Evolutionary conservation across 257 asterid genomes (phyloP).

Genomic region (Rauvolfia tetraphylla): DNA sequence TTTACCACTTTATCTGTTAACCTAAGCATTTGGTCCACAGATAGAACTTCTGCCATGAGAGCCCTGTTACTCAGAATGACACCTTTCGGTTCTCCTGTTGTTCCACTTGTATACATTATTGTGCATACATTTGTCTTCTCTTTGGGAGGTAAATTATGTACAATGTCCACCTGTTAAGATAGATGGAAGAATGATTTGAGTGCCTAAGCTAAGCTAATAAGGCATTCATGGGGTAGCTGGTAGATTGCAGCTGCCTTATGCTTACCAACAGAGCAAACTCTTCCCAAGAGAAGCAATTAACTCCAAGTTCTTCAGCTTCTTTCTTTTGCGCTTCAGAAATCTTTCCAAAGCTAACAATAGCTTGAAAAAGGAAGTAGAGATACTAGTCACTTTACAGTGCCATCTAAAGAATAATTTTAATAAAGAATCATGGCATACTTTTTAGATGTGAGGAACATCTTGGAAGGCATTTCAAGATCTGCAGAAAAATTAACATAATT

Average conservation of each 20-base stretch:
- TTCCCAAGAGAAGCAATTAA: slow-evolving; percentile 79
- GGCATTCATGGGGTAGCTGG: not conserved
- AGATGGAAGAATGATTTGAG: not conserved
- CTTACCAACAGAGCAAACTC: slow-evolving; percentile 66
- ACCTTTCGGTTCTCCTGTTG: slow-evolving; percentile 96
- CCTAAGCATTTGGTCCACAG: slow-evolving; percentile 61
- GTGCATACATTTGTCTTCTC: slow-evolving; percentile 58
- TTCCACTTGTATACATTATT: slow-evolving; percentile 96
- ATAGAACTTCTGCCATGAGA: slow-evolving; percentile 76
- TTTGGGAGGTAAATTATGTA: slow-evolving; percentile 56
- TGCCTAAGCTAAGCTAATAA: not conserved
- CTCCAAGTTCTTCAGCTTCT: slow-evolving; percentile 65
- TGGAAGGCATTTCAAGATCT: slow-evolving; percentile 73
- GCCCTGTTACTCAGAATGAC: slow-evolving; percentile 70
- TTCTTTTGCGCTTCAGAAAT: slow-evolving; percentile 55
- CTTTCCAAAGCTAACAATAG: slow-evolving; percentile 77
- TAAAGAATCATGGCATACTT: slow-evolving; percentile 45
- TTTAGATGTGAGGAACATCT: slow-evolving; percentile 56
- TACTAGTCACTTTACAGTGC: slow-evolving; percentile 13
- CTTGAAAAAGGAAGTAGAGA: slow-evolving; percentile 36
- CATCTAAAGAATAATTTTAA: slow-evolving; percentile 5
- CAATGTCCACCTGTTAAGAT: slow-evolving; percentile 49
- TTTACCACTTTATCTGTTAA: slow-evolving; percentile 66
- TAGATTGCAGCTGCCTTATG: not conserved
- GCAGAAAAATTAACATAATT: slow-evolving; percentile 29